These are phyloP conservation scores for Mycena galericulata DNA, from an alignment of 768 basidiomycete genomes.

Conservation along the genomic window DNA sequence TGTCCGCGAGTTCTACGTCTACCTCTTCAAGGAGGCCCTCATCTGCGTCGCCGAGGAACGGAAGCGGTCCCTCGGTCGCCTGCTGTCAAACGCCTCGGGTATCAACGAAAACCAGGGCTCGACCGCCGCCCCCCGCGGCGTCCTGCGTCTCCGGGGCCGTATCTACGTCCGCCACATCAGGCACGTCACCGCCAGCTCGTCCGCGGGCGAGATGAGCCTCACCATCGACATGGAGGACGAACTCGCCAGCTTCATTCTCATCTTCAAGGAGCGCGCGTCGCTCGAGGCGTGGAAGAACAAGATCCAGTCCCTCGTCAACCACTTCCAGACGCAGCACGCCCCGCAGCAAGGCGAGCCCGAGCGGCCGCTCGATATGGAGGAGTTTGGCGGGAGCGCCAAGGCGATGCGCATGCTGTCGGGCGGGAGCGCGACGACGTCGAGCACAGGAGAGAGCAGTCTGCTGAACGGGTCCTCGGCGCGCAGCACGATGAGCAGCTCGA, in stretches of 20 bases:
- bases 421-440: constrained; percentile 73
- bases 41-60: constrained; percentile 98
- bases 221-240: constrained; percentile 99
- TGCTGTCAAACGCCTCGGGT: constrained; percentile 74
- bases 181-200: constrained; percentile 84
- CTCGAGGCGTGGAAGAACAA: constrained; percentile 91
- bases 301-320: constrained; percentile 81
- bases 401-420: constrained; percentile 86
- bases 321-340: constrained; percentile 70
- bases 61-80: constrained; percentile 82
- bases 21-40: constrained; percentile 97
- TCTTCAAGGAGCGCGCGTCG: constrained; percentile 91
- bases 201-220: constrained; percentile 87
- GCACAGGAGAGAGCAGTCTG: constrained; percentile 73
- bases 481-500: constrained; percentile 80
- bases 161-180: constrained; percentile 97
- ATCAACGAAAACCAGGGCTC: constrained; percentile 63
- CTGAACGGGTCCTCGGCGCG: constrained; percentile 70
- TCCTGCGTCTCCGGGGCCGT: constrained; percentile 91
- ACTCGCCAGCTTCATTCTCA: constrained; percentile 94
- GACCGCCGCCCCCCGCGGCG: constrained; percentile 65
- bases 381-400: constrained; percentile 83
- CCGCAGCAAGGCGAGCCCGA: constrained; percentile 49
- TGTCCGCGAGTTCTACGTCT: constrained; percentile 94
- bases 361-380: constrained; percentile 70